Percentiles rank a stretch among this genome's conserved stretches.
phyloP scores from a whole-genome alignment of 2,329 filamentous ascomycete species.

The Colletotrichum sp. region DNA sequence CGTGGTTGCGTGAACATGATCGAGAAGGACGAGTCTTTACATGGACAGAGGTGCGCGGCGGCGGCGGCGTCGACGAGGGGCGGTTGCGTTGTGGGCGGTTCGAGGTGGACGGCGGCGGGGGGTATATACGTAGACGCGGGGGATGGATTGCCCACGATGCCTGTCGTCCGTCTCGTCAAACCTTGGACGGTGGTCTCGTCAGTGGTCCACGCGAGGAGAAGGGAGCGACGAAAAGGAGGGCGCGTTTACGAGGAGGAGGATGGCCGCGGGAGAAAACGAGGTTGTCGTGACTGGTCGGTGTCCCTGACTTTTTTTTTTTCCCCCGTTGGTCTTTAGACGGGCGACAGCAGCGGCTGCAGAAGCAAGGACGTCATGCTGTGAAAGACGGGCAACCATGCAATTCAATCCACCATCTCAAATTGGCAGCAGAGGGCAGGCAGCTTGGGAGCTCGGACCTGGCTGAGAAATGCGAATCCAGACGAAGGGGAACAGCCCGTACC shows the following conservation, averaged over 20 bases:
- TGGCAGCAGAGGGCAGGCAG: neutral
- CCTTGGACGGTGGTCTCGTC: neutral
- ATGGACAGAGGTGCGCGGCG: slow-evolving; percentile 23
- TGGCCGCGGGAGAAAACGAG: neutral
- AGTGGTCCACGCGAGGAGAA: neutral
- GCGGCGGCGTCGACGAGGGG: neutral
- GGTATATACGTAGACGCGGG: neutral
- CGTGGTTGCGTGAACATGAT: slow-evolving; percentile 47
- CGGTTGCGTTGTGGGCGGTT: neutral
- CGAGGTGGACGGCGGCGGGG: neutral
- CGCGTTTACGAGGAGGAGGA: neutral
- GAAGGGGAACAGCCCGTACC: neutral
- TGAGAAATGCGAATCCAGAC: neutral
- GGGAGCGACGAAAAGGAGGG: neutral
- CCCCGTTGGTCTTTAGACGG: neutral
- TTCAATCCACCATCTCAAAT: neutral
- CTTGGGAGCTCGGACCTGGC: neutral
- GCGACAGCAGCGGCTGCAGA: neutral
- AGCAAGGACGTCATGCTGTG: slow-evolving; percentile 8
- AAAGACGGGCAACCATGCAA: neutral
- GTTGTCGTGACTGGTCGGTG: neutral
- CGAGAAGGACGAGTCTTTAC: slow-evolving; percentile 33
- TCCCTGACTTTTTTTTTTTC: neutral
- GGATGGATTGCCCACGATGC: neutral
- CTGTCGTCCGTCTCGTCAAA: neutral